A percentile compares a stretch with the other conserved stretches of the same genome.
Evolutionary conservation across 1,139 yeast species (phyloP).

Genomic region (Geotrichum bryndzae): DNA sequence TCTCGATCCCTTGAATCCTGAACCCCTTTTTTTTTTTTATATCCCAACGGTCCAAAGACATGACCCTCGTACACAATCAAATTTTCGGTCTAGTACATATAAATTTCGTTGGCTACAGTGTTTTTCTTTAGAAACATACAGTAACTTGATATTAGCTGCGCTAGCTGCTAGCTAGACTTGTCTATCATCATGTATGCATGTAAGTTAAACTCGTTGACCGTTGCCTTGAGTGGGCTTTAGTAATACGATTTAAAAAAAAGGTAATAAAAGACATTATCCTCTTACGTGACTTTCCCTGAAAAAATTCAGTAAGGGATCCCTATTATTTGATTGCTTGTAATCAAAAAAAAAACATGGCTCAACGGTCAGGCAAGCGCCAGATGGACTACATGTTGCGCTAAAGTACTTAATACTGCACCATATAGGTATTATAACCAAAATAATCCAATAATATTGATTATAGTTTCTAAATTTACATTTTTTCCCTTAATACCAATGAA

Average conservation of each 20-base stretch:
- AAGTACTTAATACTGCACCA: background rate
- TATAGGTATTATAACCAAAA: background rate
- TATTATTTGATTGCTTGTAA: background rate
- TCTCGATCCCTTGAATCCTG: background rate
- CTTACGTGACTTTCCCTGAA: background rate
- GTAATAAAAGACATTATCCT: background rate
- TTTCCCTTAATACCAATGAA: background rate
- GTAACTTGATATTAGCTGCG: background rate
- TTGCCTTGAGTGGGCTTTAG: background rate
- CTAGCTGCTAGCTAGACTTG: background rate
- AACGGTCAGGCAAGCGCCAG: background rate
- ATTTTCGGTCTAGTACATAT: background rate
- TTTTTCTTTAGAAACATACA: background rate
- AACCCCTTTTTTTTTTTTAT: background rate
- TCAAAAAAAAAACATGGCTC: background rate
- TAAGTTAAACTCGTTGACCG: background rate
- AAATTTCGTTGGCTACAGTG: background rate
- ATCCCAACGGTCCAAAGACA: too few relatives aligned
- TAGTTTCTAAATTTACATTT: background rate
- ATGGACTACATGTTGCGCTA: background rate
- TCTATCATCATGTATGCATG: background rate
- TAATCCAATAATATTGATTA: background rate
- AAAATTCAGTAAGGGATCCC: background rate
- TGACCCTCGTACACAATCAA: background rate
- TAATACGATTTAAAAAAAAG: background rate